Conservation (phyloP, 2,329 filamentous ascomycete species). For the Septoria linicola region DNA sequence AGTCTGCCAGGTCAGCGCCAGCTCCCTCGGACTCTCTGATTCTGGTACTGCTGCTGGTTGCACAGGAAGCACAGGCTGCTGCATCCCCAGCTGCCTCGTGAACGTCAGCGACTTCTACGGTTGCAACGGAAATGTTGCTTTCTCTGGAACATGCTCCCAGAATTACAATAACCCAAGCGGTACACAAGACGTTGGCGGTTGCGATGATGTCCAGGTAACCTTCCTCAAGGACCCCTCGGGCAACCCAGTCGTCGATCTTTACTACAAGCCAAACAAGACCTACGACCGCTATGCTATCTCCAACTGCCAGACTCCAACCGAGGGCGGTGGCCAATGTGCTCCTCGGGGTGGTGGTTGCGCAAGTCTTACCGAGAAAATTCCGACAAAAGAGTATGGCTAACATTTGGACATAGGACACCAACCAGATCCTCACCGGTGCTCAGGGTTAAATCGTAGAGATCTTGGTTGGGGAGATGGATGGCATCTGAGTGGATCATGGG, state of each 20-base stretch:
- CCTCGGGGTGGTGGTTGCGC: background rate
- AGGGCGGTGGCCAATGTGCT: background rate
- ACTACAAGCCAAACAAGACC: background rate
- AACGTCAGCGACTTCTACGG: background rate
- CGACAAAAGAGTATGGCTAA: no score
- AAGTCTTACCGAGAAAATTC: background rate
- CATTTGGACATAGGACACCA: background rate
- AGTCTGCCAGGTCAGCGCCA: background rate
- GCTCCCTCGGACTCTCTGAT: background rate
- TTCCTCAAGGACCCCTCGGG: background rate
- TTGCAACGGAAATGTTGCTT: background rate
- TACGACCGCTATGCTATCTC: background rate
- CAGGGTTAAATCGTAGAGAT: background rate
- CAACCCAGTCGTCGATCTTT: background rate
- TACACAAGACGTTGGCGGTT: background rate
- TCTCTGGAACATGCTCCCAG: background rate
- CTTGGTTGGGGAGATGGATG: no score
- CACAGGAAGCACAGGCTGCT: background rate
- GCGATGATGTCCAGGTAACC: background rate
- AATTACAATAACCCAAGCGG: background rate
- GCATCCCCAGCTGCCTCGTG: background rate
- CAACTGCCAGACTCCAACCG: background rate
- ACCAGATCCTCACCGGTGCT: background rate
- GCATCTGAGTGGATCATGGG: no score
- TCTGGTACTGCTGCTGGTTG: background rate